A percentile compares a stretch with the other conserved stretches of the same genome.
These are phyloP conservation scores for Sonneratia caseolaris DNA, from an alignment of 345 rosid genomes.

Conservation along the genomic window DNA sequence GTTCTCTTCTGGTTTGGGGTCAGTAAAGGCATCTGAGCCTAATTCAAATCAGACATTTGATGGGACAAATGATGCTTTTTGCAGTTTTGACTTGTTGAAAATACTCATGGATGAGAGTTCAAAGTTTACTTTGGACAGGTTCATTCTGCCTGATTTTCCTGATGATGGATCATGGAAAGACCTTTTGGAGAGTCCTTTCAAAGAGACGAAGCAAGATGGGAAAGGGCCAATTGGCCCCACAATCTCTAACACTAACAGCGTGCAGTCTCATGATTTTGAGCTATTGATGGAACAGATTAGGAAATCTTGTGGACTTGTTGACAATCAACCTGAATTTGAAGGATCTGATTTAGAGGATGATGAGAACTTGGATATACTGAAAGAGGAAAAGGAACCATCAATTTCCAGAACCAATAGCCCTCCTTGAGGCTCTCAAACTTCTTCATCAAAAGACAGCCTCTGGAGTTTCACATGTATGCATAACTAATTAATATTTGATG, in stretches of 20 bases:
- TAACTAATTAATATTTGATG: not conserved
- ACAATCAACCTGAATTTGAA: slow-evolving; percentile 20
- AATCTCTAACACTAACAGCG: slow-evolving; percentile 18
- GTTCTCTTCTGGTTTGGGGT: slow-evolving; percentile 8
- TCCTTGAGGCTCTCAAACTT: not conserved
- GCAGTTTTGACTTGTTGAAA: slow-evolving; percentile 55
- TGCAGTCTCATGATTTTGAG: slow-evolving; percentile 31
- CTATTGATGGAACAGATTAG: slow-evolving; percentile 38
- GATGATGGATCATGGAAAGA: slow-evolving; percentile 77
- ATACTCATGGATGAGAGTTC: slow-evolving; percentile 49
- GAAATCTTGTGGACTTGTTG: slow-evolving; percentile 20
- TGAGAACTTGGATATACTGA: slow-evolving; percentile 38
- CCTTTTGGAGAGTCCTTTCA: slow-evolving; percentile 39
- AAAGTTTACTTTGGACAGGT: slow-evolving; percentile 25
- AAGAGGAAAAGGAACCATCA: slow-evolving; percentile 42
- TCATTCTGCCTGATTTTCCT: slow-evolving; percentile 50
- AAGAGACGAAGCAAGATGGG: slow-evolving; percentile 21
- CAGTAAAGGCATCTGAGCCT: slow-evolving; percentile 12
- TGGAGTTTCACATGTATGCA: not conserved
- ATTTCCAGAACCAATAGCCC: slow-evolving; percentile 25
- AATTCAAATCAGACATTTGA: slow-evolving; percentile 24
- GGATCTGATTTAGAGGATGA: slow-evolving; percentile 27
- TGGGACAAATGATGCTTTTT: slow-evolving; percentile 43
- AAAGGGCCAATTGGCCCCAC: slow-evolving; percentile 22
- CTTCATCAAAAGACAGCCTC: not conserved